A percentile compares a stretch with the other conserved stretches of the same genome.
Evolutionary conservation across 345 rosid species (phyloP).

Genomic region (Psidium friedrichsthalianum): DNA sequence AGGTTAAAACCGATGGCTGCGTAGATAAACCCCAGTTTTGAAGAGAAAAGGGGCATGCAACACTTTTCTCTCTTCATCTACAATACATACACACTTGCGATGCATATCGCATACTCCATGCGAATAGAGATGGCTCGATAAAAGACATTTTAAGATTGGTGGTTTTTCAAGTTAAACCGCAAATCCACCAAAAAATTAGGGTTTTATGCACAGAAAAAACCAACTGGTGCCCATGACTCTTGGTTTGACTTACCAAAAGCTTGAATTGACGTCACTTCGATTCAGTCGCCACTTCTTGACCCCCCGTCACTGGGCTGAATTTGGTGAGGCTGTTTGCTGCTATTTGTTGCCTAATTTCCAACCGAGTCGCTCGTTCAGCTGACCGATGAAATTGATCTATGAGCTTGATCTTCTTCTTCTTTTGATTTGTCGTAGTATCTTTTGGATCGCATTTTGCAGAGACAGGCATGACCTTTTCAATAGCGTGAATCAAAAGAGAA

Average conservation of each 20-base stretch:
- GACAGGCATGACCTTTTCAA: neutral
- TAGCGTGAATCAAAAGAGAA: neutral
- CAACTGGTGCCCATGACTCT: neutral
- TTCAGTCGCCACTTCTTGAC: neutral
- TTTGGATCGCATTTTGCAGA: neutral
- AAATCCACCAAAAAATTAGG: neutral
- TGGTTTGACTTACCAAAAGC: neutral
- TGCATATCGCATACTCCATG: neutral
- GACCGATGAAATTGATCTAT: neutral
- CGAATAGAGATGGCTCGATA: neutral
- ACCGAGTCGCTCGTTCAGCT: neutral
- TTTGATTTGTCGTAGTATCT: neutral
- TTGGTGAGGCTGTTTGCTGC: neutral
- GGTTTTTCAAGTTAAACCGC: neutral
- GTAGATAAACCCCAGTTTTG: neutral
- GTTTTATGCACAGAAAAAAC: neutral
- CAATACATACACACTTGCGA: neutral
- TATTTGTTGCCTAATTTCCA: neutral
- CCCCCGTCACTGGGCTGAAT: neutral
- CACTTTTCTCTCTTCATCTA: neutral
- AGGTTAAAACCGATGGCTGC: neutral
- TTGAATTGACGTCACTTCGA: neutral
- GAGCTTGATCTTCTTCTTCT: neutral
- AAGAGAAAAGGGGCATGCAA: neutral
- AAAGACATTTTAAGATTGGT: neutral